These are phyloP conservation scores for Solanum bukasovii DNA, from an alignment of 257 asterid species.

Conservation along the genomic window DNA sequence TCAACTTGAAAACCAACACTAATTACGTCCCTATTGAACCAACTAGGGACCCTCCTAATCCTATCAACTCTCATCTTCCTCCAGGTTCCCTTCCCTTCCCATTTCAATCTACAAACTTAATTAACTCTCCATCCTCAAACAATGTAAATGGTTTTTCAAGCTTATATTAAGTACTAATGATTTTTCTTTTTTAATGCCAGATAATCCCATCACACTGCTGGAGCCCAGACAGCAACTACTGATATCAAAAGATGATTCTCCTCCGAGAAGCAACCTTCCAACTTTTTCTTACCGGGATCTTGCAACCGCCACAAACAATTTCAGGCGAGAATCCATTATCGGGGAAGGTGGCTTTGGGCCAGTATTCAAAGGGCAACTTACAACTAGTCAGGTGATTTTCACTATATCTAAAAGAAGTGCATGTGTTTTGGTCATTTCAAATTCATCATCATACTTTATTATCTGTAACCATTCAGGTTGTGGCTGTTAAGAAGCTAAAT, in stretches of 20 bases:
- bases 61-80: not conserved
- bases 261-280: not conserved
- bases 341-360: constrained; percentile 51
- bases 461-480: constrained; percentile 14
- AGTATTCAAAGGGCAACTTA: constrained; percentile 27
- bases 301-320: constrained; percentile 25
- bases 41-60: not conserved
- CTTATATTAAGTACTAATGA: not conserved
- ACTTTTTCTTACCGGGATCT: constrained; percentile 30
- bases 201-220: not conserved
- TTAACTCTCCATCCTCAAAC: too few relatives aligned
- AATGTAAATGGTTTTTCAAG: not conserved
- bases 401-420: not conserved
- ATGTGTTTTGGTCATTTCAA: not conserved
- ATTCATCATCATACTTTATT: not conserved
- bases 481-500: constrained; percentile 37
- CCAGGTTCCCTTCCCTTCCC: not conserved
- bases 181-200: not conserved
- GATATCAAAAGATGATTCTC: constrained; percentile 1
- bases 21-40: not conserved
- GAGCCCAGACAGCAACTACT: not conserved
- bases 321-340: constrained; percentile 17
- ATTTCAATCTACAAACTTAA: not conserved
- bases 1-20: not conserved
- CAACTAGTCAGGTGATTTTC: constrained; percentile 21